Percentiles rank a stretch among this genome's conserved stretches.
Conservation (phyloP, 495 filamentous ascomycete genomes). For the Penicillium paxilli region DNA sequence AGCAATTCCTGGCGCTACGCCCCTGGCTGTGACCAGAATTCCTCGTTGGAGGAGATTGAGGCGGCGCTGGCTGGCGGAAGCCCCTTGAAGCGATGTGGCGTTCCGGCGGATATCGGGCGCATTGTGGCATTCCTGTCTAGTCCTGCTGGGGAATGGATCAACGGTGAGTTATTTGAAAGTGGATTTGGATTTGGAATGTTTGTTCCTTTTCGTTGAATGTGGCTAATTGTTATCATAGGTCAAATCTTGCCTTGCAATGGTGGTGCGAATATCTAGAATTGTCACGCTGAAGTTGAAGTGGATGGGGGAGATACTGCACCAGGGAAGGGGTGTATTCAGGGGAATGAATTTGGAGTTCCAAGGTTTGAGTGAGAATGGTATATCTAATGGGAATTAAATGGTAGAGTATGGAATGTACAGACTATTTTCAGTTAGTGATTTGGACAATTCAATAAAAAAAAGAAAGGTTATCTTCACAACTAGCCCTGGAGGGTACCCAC, state of each 20-base stretch:
- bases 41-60: constrained; percentile 43
- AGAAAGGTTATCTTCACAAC: no score
- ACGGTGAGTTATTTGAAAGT: constrained; percentile 45
- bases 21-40: constrained; percentile 44
- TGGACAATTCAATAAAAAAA: no score
- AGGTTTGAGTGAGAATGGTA: no score
- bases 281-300: neutral
- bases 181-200: neutral
- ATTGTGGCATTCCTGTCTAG: constrained; percentile 57
- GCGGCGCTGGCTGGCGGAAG: constrained; percentile 36
- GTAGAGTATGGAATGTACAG: no score
- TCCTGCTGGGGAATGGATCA: constrained; percentile 61
- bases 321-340: neutral
- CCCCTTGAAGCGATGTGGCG: constrained; percentile 55
- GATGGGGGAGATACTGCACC: neutral
- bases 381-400: no score
- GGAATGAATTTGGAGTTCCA: no score
- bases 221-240: constrained; percentile 13
- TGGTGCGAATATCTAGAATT: constrained; percentile 32
- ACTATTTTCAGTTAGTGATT: no score
- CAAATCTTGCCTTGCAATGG: constrained; percentile 37
- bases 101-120: constrained; percentile 59
- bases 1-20: constrained; percentile 67
- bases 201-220: no score
- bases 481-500: no score